Conservation (phyloP, 768 basidiomycete genomes). For the Mycena maculata region DNA sequence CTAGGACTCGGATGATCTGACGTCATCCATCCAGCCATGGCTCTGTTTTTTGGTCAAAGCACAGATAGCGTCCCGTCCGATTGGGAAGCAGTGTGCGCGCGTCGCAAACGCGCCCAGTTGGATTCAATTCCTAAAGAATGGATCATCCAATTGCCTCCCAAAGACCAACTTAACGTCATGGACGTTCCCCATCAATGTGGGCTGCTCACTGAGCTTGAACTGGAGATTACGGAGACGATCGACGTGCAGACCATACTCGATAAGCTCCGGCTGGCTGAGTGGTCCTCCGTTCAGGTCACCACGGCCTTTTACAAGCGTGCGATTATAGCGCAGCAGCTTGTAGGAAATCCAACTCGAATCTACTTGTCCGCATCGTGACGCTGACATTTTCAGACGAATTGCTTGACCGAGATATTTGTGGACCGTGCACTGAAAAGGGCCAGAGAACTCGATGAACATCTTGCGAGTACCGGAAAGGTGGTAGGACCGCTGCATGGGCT, state of each 20-base stretch:
- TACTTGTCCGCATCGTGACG: not conserved
- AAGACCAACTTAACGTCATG: constrained; percentile 59
- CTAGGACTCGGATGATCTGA: too few species aligned
- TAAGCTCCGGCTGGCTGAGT: constrained; percentile 58
- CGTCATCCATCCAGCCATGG: too few species aligned
- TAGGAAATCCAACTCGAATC: constrained; percentile 39
- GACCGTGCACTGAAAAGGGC: constrained; percentile 62
- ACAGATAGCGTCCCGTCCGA: constrained; percentile 1
- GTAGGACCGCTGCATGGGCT: constrained; percentile 65
- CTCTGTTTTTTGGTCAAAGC: not conserved
- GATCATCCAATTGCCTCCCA: constrained; percentile 56
- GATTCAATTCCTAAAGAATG: constrained; percentile 67
- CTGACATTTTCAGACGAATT: constrained; percentile 52
- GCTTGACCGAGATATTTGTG: constrained; percentile 69
- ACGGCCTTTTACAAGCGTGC: constrained; percentile 75
- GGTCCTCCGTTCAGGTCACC: constrained; percentile 69
- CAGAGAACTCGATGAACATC: constrained; percentile 59
- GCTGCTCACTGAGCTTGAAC: constrained; percentile 62
- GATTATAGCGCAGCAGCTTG: constrained; percentile 74
- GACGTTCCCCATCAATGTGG: constrained; percentile 62
- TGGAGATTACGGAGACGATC: constrained; percentile 68
- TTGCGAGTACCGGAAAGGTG: constrained; percentile 57
- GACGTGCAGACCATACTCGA: constrained; percentile 56
- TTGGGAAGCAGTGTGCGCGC: constrained; percentile 43
- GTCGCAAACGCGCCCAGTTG: constrained; percentile 60